A percentile compares a stretch with the other conserved stretches of the same genome.
phyloP scores from a whole-genome alignment of 257 asterid species.

The Petunia axillaris region DNA sequence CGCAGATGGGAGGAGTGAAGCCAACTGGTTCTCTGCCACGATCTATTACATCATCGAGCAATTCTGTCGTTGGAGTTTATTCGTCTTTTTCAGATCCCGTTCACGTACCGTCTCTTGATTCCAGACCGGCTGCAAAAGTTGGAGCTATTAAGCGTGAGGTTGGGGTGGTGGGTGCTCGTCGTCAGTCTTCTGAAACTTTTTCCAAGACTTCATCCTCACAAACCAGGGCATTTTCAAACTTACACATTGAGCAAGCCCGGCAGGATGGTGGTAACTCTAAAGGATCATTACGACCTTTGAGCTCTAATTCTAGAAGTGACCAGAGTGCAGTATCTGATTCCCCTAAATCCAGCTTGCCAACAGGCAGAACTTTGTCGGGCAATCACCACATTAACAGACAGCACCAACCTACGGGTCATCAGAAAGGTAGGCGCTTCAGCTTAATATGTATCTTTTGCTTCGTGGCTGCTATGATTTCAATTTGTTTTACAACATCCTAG shows the following conservation, averaged over 20 bases:
- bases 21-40: slow-evolving; percentile 49
- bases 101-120: slow-evolving; percentile 93
- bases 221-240: slow-evolving; percentile 47
- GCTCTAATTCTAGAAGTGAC: slow-evolving; percentile 52
- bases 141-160: slow-evolving; percentile 97
- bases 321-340: slow-evolving; percentile 56
- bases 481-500: slow-evolving; percentile 30
- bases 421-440: slow-evolving; percentile 59
- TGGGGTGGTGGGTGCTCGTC: slow-evolving; percentile 90
- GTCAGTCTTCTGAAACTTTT: slow-evolving; percentile 63
- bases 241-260: slow-evolving; percentile 51
- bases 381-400: slow-evolving; percentile 55
- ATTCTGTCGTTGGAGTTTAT: slow-evolving; percentile 79
- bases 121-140: slow-evolving; percentile 79
- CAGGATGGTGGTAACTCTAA: slow-evolving; percentile 40
- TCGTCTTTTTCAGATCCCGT: slow-evolving; percentile 96
- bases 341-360: slow-evolving; percentile 41
- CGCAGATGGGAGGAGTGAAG: slow-evolving; percentile 51
- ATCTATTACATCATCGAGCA: slow-evolving; percentile 59
- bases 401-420: slow-evolving; percentile 87
- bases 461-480: slow-evolving; percentile 72
- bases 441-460: slow-evolving; percentile 33
- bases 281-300: slow-evolving; percentile 51
- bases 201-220: slow-evolving; percentile 52
- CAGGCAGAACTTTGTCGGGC: slow-evolving; percentile 55